Evolutionary conservation across 371 early-diverging fungal genomes (phyloP), one percentile per base, ranked within the genome.

Genomic region (Spraguea lophii): DNA sequence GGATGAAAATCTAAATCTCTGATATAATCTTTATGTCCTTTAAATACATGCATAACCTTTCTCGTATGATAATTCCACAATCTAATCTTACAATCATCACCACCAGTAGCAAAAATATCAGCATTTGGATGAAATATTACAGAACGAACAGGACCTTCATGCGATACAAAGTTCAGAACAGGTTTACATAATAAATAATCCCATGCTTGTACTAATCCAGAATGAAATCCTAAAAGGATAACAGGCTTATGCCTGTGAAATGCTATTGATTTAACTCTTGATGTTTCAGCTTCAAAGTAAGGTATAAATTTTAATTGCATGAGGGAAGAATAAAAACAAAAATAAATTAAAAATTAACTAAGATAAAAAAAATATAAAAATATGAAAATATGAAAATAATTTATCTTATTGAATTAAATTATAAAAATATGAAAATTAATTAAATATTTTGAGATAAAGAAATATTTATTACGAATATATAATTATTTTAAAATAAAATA

Each of bases 21-120:
- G 34, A 98, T 82, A 66, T 92, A 98, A 66, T 98, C 99, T 55
- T 88, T 71, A 71, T 98, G 99, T 21, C 95, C 97, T 44, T 82
- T 85, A 40, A 94, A 75, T 4, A 84, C 86, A 56, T 86, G 87
- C 12, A 85, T 72, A 65, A 91, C 88, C 54, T 84, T 80, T 34
- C 84, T 79, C 30, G 80, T 83, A 68, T 91, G 91, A 76, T 88
- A 85, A 73, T 88, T 88, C 91, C 92, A 98, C n/a, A 98, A 83
- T 66, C 90, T 88, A 65, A 95, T 85, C 65, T 88, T 84, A 75
- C 85, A 85, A 72, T 98, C 99, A 70, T 98, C 99, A 52, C 93
- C 99, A 32, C 87, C 93, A 35, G 87, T 85, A 12, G 86, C 92
- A 73, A 98, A 95, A 9, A 95, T 69, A 26, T 91, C 87, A 59